Percentiles rank a stretch among this genome's conserved stretches.
Evolutionary conservation across 2,329 filamentous ascomycete genomes (phyloP).

Genomic region (Alternaria tenuissima): DNA sequence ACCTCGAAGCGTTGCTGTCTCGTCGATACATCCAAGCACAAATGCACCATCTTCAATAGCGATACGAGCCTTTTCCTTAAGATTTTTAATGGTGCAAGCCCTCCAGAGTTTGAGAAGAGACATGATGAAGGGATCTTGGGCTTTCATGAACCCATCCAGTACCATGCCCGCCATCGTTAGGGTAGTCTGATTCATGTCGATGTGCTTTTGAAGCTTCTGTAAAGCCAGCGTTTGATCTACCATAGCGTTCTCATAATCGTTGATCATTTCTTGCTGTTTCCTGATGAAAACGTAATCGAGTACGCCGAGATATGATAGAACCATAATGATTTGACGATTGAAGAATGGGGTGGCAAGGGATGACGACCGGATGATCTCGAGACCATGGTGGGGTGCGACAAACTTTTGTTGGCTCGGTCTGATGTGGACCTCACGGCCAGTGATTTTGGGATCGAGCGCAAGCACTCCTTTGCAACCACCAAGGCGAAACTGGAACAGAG

Average conservation of each 20-base stretch:
- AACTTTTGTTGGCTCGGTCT: constrained; percentile 92
- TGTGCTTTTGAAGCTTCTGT: constrained; percentile 72
- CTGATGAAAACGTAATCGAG: constrained; percentile 69
- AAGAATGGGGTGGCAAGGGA: constrained; percentile 78
- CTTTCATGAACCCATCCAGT: constrained; percentile 77
- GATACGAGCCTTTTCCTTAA: constrained; percentile 93
- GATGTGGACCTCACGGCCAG: constrained; percentile 75
- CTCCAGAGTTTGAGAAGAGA: constrained; percentile 85
- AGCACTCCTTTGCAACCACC: constrained; percentile 93
- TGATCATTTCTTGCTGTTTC: constrained; percentile 74
- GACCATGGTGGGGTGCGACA: constrained; percentile 69
- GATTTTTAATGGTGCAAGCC: constrained; percentile 84
- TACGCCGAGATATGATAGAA: constrained; percentile 82
- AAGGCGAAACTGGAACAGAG: constrained; percentile 89
- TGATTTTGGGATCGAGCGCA: constrained; percentile 73
- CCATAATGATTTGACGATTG: constrained; percentile 87
- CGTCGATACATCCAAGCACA: constrained; percentile 87
- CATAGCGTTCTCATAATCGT: constrained; percentile 75
- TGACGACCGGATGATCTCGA: constrained; percentile 88
- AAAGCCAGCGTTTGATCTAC: constrained; percentile 69
- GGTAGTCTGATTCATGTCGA: constrained; percentile 87
- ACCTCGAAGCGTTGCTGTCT: constrained; percentile 78
- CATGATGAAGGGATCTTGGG: constrained; percentile 79
- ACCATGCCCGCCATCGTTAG: constrained; percentile 79
- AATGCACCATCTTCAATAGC: constrained; percentile 84